These are phyloP conservation scores for Candida smagusa DNA, from an alignment of 1,139 yeast genomes.

Conservation along the genomic window DNA sequence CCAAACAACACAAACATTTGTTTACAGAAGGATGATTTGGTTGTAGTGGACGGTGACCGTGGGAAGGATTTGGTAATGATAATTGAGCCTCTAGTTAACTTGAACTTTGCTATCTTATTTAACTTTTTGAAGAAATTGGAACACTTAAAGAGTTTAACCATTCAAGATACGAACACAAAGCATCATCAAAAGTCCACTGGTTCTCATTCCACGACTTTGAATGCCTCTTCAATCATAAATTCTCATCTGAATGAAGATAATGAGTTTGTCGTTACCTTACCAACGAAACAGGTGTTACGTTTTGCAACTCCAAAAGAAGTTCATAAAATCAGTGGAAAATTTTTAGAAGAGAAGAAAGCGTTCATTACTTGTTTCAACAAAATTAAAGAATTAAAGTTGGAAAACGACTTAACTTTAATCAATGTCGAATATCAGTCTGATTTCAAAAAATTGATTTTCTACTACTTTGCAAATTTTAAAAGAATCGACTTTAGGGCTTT, in stretches of 20 bases:
- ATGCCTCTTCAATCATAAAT: slow-evolving; percentile 39
- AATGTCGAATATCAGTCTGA: slow-evolving; percentile 96
- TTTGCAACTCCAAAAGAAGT: slow-evolving; percentile 50
- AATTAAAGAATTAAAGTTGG: slow-evolving; percentile 41
- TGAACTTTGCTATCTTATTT: slow-evolving; percentile 64
- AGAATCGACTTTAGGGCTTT: slow-evolving; percentile 91
- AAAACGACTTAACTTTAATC: slow-evolving; percentile 36
- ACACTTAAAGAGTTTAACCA: slow-evolving; percentile 72
- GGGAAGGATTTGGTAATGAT: slow-evolving; percentile 53
- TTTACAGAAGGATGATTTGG: slow-evolving; percentile 46
- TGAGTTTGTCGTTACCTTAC: slow-evolving; percentile 45
- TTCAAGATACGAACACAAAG: slow-evolving; percentile 14
- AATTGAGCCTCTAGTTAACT: slow-evolving; percentile 41
- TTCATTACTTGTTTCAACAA: slow-evolving; percentile 44
- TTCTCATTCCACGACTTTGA: slow-evolving; percentile 35
- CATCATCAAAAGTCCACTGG: slow-evolving; percentile 27
- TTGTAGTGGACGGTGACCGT: slow-evolving; percentile 50
- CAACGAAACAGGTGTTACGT: slow-evolving; percentile 47
- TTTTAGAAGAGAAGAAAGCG: slow-evolving; percentile 47
- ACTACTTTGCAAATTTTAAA: slow-evolving; percentile 71
- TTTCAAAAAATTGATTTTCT: slow-evolving; percentile 87
- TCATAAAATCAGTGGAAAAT: slow-evolving; percentile 41
- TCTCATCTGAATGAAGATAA: slow-evolving; percentile 41
- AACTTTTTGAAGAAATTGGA: slow-evolving; percentile 77
- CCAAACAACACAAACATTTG: slow-evolving; percentile 50